Conservation (phyloP, 176 grass and related monocot genomes). For the sorghum (Sorghum bicolor) region DNA sequence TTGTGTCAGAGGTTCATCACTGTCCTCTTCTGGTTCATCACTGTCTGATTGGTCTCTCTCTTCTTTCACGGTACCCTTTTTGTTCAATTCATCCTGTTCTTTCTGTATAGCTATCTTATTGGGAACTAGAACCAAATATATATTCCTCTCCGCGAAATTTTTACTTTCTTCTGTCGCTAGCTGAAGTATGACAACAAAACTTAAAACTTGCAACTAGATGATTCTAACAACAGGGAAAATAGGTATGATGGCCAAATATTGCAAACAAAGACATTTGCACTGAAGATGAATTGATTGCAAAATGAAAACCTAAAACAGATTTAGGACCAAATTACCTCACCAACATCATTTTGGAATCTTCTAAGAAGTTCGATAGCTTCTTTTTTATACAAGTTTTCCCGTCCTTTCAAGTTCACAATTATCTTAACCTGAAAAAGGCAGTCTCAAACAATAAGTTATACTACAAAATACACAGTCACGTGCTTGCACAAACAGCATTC, state of each 20-base stretch:
- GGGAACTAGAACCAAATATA: constrained; percentile 79
- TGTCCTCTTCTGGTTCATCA: constrained; percentile 16
- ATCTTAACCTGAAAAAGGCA: constrained; percentile 72
- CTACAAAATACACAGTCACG: neutral
- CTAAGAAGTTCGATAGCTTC: constrained; percentile 79
- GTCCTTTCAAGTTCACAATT: constrained; percentile 89
- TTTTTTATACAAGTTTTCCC: constrained; percentile 81
- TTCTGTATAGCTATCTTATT: constrained; percentile 90
- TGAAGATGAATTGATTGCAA: neutral
- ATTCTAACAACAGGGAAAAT: neutral
- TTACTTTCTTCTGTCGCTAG: constrained; percentile 75
- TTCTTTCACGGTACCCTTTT: constrained; percentile 43
- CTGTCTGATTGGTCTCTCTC: constrained; percentile 1
- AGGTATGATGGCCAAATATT: neutral
- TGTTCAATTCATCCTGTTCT: constrained; percentile 63
- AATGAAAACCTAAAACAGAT: neutral
- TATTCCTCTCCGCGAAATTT: constrained; percentile 74
- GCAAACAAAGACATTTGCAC: neutral
- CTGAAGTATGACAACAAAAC: constrained; percentile 48
- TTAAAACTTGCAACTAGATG: neutral
- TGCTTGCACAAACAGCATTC: neutral
- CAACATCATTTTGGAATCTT: constrained; percentile 85
- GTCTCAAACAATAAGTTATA: constrained; percentile 26
- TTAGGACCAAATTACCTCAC: constrained; percentile 61
- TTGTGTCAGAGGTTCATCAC: constrained; percentile 11